phyloP scores from a whole-genome alignment of 495 filamentous ascomycete genomes.

The Tuber melanosporum region DNA sequence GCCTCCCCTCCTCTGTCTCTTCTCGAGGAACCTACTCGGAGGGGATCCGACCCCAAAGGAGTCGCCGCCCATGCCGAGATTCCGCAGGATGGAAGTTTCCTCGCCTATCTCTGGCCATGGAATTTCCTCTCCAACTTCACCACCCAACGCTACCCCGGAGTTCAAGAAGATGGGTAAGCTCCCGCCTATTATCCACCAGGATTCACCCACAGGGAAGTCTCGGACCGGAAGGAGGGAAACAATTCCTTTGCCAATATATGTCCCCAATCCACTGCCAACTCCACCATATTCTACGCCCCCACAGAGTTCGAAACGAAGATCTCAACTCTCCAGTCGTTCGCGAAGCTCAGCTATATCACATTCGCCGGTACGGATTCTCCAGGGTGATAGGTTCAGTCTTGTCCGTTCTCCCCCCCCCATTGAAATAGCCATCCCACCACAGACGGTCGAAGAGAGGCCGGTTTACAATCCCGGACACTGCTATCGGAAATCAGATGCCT shows the following conservation, averaged over 20 bases:
- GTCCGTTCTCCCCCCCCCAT: not conserved
- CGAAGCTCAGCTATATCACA: not conserved
- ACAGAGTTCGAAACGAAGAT: not conserved
- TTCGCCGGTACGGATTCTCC: not conserved
- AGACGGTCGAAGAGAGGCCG: not conserved
- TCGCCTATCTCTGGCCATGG: not conserved
- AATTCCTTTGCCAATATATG: not conserved
- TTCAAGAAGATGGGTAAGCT: not conserved
- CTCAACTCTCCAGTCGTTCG: not conserved
- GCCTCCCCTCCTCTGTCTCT: not conserved
- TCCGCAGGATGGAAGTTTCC: not conserved
- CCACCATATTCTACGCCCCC: not conserved
- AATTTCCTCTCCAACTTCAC: not conserved
- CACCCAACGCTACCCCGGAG: not conserved
- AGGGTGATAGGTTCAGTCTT: not conserved
- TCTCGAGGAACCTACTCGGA: not conserved
- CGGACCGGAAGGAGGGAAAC: not conserved
- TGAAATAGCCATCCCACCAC: conserved; percentile 12
- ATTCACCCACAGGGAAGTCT: not conserved
- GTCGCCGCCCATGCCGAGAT: not conserved
- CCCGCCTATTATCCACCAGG: not conserved
- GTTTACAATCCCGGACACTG: not conserved
- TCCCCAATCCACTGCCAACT: not conserved
- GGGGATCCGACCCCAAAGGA: not conserved
- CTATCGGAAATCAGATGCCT: conserved; percentile 13